A percentile compares a stretch with the other conserved stretches of the same genome.
These are phyloP conservation scores for Penicillium sp. DNA, from an alignment of 2,329 filamentous ascomycete genomes.

Conservation along the genomic window DNA sequence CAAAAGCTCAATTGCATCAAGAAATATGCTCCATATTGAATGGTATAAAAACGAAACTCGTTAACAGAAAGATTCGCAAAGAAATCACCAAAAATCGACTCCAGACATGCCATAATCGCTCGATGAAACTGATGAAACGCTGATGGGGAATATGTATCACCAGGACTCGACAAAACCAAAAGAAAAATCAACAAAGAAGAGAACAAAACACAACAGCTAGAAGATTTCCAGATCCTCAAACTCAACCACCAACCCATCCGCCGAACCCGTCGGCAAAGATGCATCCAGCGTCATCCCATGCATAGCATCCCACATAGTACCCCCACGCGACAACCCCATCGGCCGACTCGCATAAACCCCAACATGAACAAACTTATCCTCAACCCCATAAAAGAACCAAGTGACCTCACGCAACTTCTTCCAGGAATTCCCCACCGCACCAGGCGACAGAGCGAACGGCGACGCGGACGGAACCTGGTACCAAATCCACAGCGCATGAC, in stretches of 20 bases:
- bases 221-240: slow-evolving; percentile 53
- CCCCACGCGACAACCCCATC: slow-evolving; percentile 45
- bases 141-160: slow-evolving; percentile 20
- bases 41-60: not conserved
- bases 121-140: slow-evolving; percentile 16
- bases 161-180: slow-evolving; percentile 15
- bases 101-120: slow-evolving; percentile 24
- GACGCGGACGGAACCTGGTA: slow-evolving; percentile 48
- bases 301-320: slow-evolving; percentile 41
- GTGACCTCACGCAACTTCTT: slow-evolving; percentile 59
- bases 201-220: slow-evolving; percentile 23
- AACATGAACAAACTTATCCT: slow-evolving; percentile 58
- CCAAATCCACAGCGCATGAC: slow-evolving; percentile 57
- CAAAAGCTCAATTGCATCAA: not conserved
- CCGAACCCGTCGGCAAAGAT: slow-evolving; percentile 24
- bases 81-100: slow-evolving; percentile 11
- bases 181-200: not conserved
- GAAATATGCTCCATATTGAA: not conserved
- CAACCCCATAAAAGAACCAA: slow-evolving; percentile 61
- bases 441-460: slow-evolving; percentile 35
- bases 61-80: not conserved
- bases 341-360: slow-evolving; percentile 59
- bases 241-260: slow-evolving; percentile 47
- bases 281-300: slow-evolving; percentile 31
- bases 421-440: slow-evolving; percentile 49